Evolutionary conservation across 495 filamentous ascomycete genomes (phyloP).

Genomic region (Cladorrhinum samala): DNA sequence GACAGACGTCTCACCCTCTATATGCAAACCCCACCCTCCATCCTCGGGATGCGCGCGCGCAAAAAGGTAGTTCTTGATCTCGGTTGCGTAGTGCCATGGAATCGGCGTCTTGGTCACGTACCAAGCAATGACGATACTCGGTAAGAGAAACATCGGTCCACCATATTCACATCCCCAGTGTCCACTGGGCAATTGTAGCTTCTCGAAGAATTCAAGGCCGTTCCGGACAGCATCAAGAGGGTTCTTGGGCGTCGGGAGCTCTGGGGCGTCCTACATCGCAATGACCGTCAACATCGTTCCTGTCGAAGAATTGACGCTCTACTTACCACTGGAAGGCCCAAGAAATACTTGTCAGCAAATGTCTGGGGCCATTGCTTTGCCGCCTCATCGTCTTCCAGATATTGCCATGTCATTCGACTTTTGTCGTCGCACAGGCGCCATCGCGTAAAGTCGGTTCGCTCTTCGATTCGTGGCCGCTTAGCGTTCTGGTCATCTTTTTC

Average conservation of each 20-base stretch:
- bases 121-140: constrained; percentile 79
- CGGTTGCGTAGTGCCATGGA: constrained; percentile 70
- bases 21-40: constrained; percentile 95
- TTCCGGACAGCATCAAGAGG: constrained; percentile 75
- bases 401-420: constrained; percentile 89
- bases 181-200: constrained; percentile 79
- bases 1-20: constrained; percentile 87
- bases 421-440: constrained; percentile 82
- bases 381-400: constrained; percentile 74
- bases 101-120: constrained; percentile 88
- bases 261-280: constrained; percentile 58
- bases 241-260: constrained; percentile 61
- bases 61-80: constrained; percentile 92
- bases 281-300: neutral
- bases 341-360: constrained; percentile 72
- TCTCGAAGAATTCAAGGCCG: constrained; percentile 81
- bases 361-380: constrained; percentile 76
- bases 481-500: constrained; percentile 20
- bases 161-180: constrained; percentile 98
- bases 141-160: constrained; percentile 79
- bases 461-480: constrained; percentile 34
- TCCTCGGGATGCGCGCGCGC: constrained; percentile 79
- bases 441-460: constrained; percentile 65
- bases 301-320: constrained; percentile 4
- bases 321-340: constrained; percentile 55